Conservation (phyloP, 2,329 filamentous ascomycete species). For the Penicillium sclerotiorum region DNA sequence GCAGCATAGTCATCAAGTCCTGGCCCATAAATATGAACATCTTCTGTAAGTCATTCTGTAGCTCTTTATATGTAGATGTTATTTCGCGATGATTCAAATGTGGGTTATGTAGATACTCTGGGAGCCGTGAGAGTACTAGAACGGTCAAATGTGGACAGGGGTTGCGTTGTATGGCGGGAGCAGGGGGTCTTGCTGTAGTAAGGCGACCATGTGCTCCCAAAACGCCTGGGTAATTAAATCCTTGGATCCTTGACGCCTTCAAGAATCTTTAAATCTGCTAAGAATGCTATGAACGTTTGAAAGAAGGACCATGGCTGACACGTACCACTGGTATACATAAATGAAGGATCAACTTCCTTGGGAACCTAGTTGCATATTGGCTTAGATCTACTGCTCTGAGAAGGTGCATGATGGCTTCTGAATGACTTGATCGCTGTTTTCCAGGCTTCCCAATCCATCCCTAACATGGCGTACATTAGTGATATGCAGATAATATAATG, state of each 20-base stretch:
- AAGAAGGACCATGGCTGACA: not conserved
- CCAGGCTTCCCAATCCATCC: constrained; percentile 22
- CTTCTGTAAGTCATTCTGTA: constrained; percentile 15
- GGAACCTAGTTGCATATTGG: not conserved
- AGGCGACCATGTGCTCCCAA: constrained; percentile 14
- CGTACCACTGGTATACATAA: constrained; percentile 1
- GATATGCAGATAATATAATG: too few species aligned
- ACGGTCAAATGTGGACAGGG: constrained; percentile 3
- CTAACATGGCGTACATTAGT: constrained; percentile 9
- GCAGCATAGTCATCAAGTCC: not conserved
- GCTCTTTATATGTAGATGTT: constrained; percentile 15
- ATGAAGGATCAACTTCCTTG: not conserved
- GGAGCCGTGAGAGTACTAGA: constrained; percentile 17
- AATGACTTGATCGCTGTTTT: not conserved
- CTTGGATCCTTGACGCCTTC: constrained; percentile 25
- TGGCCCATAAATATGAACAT: constrained; percentile 14
- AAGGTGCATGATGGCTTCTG: not conserved
- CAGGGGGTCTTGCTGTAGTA: not conserved
- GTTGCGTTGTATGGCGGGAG: not conserved
- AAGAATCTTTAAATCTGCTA: constrained; percentile 20
- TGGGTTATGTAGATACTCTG: constrained; percentile 15
- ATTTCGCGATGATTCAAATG: constrained; percentile 18
- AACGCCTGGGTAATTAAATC: constrained; percentile 22
- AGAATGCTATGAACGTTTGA: not conserved
- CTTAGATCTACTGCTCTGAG: not conserved